A percentile compares a stretch with the other conserved stretches of the same genome.
phyloP scores from a whole-genome alignment of 2,329 filamentous ascomycete genomes.

The Sclerotinia trifoliorum region DNA sequence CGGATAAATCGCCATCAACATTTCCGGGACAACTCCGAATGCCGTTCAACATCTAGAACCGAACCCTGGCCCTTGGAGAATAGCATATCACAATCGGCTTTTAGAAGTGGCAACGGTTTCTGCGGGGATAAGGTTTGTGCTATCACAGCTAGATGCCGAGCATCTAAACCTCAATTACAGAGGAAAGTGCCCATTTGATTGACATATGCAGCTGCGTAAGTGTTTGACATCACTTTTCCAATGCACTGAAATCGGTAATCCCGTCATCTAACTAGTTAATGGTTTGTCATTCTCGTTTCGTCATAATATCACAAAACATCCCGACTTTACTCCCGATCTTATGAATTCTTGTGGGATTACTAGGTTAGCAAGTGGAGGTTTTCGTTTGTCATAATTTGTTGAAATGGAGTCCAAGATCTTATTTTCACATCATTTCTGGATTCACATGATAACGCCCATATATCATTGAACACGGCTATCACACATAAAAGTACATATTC shows the following conservation, averaged over 20 bases:
- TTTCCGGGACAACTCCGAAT: slow-evolving; percentile 20
- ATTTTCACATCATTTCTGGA: neutral
- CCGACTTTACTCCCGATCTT: slow-evolving; percentile 14
- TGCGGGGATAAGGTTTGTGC: slow-evolving; percentile 10
- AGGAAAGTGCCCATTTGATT: too few species aligned
- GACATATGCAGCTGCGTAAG: too few species aligned
- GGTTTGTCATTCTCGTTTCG: neutral
- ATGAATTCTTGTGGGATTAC: neutral
- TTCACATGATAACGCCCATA: neutral
- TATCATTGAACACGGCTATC: neutral
- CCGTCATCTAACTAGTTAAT: neutral
- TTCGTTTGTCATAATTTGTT: neutral
- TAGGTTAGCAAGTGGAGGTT: neutral
- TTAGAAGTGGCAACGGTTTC: neutral
- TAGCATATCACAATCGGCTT: neutral
- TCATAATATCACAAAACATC: neutral
- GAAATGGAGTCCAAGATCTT: slow-evolving; percentile 6
- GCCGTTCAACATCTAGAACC: neutral
- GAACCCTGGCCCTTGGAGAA: neutral
- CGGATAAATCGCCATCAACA: slow-evolving; percentile 4
- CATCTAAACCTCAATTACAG: neutral
- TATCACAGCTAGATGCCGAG: neutral
- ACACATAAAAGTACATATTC: neutral
- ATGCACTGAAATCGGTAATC: neutral
- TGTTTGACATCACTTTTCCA: neutral